These are phyloP conservation scores for Sphaerulina musiva DNA, from an alignment of 2,329 filamentous ascomycete genomes.

Conservation along the genomic window DNA sequence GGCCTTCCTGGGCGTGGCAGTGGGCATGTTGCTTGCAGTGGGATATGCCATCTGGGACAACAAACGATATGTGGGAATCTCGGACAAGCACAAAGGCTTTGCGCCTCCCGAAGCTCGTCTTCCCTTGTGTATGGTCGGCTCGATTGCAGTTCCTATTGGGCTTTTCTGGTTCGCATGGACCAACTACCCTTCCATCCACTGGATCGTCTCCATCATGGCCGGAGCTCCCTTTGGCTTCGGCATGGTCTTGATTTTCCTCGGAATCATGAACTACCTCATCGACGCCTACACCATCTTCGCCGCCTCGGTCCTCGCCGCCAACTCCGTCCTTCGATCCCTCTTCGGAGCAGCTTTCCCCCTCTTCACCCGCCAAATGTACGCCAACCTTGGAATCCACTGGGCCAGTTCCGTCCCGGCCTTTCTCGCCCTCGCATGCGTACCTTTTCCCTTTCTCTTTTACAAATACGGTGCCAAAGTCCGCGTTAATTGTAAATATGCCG, in stretches of 20 bases:
- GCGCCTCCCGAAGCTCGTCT: constrained; percentile 63
- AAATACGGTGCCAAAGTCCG: constrained; percentile 58
- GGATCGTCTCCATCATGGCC: constrained; percentile 47
- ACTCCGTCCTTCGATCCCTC: constrained; percentile 72
- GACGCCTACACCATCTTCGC: constrained; percentile 63
- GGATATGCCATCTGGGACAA: constrained; percentile 50
- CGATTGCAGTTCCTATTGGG: constrained; percentile 52
- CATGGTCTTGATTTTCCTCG: constrained; percentile 62
- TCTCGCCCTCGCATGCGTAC: constrained; percentile 62
- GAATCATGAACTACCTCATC: constrained; percentile 60
- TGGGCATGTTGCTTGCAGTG: constrained; percentile 59
- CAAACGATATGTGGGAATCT: constrained; percentile 46
- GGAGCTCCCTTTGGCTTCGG: constrained; percentile 52
- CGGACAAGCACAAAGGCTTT: constrained; percentile 45
- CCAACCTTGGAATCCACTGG: constrained; percentile 55
- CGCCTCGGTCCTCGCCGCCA: constrained; percentile 62
- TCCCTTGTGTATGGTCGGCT: constrained; percentile 56
- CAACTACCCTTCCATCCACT: constrained; percentile 51
- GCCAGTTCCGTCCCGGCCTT: constrained; percentile 68
- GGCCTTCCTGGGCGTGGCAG: constrained; percentile 61
- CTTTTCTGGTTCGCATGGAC: constrained; percentile 56
- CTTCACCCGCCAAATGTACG: constrained; percentile 62
- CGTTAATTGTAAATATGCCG: constrained; percentile 61
- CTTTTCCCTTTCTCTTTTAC: constrained; percentile 71
- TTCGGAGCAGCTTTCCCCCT: constrained; percentile 75